Base-by-base conservation (phyloP, 2,329 filamentous ascomycete species). In the Aureobasidium sp. region DNA sequence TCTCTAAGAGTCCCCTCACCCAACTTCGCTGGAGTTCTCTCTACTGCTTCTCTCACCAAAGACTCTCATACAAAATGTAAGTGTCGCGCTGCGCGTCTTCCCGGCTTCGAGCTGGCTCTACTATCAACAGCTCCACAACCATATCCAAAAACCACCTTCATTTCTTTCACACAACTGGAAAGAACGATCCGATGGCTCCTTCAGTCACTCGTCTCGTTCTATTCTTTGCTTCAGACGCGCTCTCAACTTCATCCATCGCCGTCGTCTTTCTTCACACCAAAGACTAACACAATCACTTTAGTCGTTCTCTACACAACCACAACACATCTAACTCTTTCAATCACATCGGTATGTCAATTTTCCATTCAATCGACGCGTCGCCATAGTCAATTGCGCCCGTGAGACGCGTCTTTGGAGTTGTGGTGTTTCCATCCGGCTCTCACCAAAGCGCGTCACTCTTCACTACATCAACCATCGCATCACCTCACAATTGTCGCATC, bases 181-280 rank as follows among this genome's bases (percentile, higher is more conserved):
- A 36, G 37, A 47, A 48, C n/a, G 42, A 37, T 21, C 21, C 7
- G 30, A 57, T 39, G 42, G 42, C 54, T 37, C 41, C 30, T 58
- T 47, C 54, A 11, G 54, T 58, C 41, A 47, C 54, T 58, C 30
- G 39, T 57, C 30, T 58, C 14, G 54, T 58, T 58, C 41, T 47
- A 30, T 32, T 37, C 42, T 8, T 47, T 58, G 14, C 42, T n/a
- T 48, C 42, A 21, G 21, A 37, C 54, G 42, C 54, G 54, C 54
- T 34, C 32, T 48, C 32, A 21, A 37, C 42, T 48, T 47, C 34
- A 57, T 57, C 6, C 16, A 45, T 57, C 53, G 11, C n/a, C 21
- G 32, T 27, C n/a, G n/a, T 58, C 54, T 48, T n/a, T 30, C 42
- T 27, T 36, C 41, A 7, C 21, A 21, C 21, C 53, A 47, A 41